Base-by-base conservation (phyloP, 768 basidiomycete genomes). In the Russula dissimulans region DNA sequence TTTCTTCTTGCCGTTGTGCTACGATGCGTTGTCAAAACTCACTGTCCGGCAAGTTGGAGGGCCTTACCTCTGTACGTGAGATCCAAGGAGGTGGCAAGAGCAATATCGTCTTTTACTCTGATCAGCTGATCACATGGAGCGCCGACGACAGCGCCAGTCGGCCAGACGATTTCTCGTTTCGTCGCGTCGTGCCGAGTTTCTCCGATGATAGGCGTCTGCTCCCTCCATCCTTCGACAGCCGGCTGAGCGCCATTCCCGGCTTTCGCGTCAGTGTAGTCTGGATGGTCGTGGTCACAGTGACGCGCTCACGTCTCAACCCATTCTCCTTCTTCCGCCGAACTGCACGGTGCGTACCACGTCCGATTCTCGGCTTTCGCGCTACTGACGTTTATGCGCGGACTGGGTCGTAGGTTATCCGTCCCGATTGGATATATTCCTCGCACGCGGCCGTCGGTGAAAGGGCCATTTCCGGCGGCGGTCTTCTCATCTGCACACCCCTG, bases 231-330 rank as follows among this genome's bases (percentile, higher is more conserved):
- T 61, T 57, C 56, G 63, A 62, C 26, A 60, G 55, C 18, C 55
- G 63, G 3, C 26, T 61, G 47, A 53, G 45, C 26, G 54, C 50
- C 5, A 57, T 64, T 11, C 60, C 60, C 4, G 60, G 63, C 9
- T 64, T 64, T 41, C 54, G 55, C 17, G 63, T 64, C 17, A 46
- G 46, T 14, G 48, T 64, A 14, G 47, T 41, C 5, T 64, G 60
- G 51, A 18, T 53, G n/a, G 36, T 64, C 18, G 52, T 51, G 26
- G 46, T 64, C 29, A 52, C 43, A 41, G 42, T 45, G 10, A 60
- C 44, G 41, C 60, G 60, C 15, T 11, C 39, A 29, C 60, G 46
- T 10, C 36, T 41, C 38, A 31, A 15, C 18, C 57, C 38, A 14
- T 10, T 61, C 38, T 36, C 47, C n/a, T 11, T 61, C 15, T 55